Base-by-base conservation (phyloP, 1,139 yeast species). In the Diutina neorugosa region DNA sequence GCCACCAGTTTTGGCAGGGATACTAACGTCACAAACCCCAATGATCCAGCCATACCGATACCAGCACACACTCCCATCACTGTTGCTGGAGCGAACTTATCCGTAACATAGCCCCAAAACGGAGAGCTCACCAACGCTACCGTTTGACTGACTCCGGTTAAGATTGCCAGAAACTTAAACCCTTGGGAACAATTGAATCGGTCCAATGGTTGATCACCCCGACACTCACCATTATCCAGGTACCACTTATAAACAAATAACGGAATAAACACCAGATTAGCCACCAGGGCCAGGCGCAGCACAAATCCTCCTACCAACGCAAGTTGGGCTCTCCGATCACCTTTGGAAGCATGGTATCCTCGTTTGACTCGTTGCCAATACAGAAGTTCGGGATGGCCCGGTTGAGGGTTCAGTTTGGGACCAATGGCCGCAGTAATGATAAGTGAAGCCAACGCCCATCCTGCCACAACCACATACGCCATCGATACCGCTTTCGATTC, bases 111-210 rank as follows among this genome's bases (percentile, higher is more conserved):
- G 1, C 90, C 91, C 77, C 84, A 80, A 1, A 81, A 40, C 3
- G 90, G 90, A 0, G 90, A 84, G 43, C 78, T 70, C 0, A 80
- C 37, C 37, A 85, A 67, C 0, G 85, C 78, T 19, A 77, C 72
- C 0, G 82, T 71, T 58, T 84, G 85, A 1, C 82, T 75, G 16
- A 84, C 77, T 2, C 93, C 93, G 0, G 86, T 78, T 27, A 84
- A 65, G 50, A 84, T 81, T 0, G 89, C 88, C 7, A 89, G 78
- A 56, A 78, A 75, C 2, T 81, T 70, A 58, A 81, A 83, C 0
- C 86, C 89, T 52, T 81, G 84, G 55, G 77, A 75, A 59, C 91
- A 84, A 37, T 74, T 71, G 20, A 66, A 63, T 54, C 50, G 50
- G 50, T 71, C 70, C 18, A 63, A 62, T 1, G 70, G 68, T 43